Percentiles rank a stretch among this genome's conserved stretches.
These are phyloP conservation scores for Sphagnum magellanicum DNA, from an alignment of 228 moss, liverwort and hornwort genomes.

Conservation along the genomic window DNA sequence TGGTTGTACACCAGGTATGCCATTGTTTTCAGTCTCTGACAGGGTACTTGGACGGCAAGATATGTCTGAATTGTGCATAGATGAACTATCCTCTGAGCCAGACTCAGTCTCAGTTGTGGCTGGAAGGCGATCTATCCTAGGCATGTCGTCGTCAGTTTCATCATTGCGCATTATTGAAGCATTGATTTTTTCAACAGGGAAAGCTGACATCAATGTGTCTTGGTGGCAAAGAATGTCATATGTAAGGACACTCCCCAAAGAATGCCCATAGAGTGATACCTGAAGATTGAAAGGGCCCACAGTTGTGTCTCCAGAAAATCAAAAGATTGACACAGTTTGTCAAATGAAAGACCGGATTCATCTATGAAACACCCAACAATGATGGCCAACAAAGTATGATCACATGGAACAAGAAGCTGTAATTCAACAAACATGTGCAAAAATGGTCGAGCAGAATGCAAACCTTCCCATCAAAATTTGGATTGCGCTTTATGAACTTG, in stretches of 20 bases:
- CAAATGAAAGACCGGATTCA: not conserved
- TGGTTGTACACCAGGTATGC: not conserved
- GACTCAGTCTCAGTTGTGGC: slow-evolving; percentile 28
- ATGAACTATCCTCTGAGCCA: slow-evolving; percentile 14
- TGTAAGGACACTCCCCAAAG: slow-evolving; percentile 89
- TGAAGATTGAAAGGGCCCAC: slow-evolving; percentile 22
- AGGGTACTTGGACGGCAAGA: slow-evolving; percentile 11
- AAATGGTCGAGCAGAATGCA: not conserved
- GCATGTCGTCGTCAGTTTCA: slow-evolving; percentile 54
- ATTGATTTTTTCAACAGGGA: slow-evolving; percentile 66
- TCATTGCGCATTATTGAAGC: slow-evolving; percentile 44
- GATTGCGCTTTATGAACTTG: slow-evolving; percentile 91
- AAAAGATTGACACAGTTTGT: not conserved
- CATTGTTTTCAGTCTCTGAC: slow-evolving; percentile 4
- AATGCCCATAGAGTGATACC: slow-evolving; percentile 98
- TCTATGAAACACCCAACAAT: not conserved
- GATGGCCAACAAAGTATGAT: not conserved
- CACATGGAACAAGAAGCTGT: not conserved
- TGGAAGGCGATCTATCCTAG: slow-evolving; percentile 60
- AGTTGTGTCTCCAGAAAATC: not conserved
- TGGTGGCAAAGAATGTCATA: slow-evolving; percentile 99
- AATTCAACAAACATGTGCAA: too few species aligned
- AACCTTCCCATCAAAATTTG: slow-evolving; percentile 97
- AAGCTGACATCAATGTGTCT: slow-evolving; percentile 57
- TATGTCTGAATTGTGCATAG: slow-evolving; percentile 20